Evolutionary conservation across 1,284 basidiomycete species (phyloP), one percentile per base, ranked within the genome.

Genomic region (Ganoderma sinense): DNA sequence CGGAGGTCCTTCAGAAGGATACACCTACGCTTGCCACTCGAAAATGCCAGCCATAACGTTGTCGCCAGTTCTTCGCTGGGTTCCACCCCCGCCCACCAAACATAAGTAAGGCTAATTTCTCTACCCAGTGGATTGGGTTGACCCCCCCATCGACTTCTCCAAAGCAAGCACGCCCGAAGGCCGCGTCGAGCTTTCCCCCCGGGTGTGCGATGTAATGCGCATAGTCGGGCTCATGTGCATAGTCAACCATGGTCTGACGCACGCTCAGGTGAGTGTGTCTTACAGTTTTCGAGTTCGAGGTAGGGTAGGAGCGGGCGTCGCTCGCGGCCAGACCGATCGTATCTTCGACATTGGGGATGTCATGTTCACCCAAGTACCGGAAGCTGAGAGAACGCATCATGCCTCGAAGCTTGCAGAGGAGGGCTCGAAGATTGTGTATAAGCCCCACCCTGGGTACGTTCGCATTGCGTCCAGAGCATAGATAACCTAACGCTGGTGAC

Each of bases 81-180:
- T 78, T 8, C 80, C 80, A 16, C 79, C 82, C 18, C 77, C 79
- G 2, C 65, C 58, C 41, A 83, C 83, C 3, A 72, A 75, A 40
- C 80, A 77, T 55, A 68, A 81, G 13, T 71, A 20, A 20, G 18
- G 43, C 43, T 45, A 45, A n/a, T 45, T n/a, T n/a, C n/a, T n/a
- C n/a, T 26, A 13, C 23, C 4, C 59, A 91, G 90, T 91, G 79
- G 86, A 91, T 51, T 92, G 88, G 82, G 92, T 89, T 0, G 85
- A 92, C 59, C 84, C 93, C 23, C 84, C 88, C 64, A 85, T 94
- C 69, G 91, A 93, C 75, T 78, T 93, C 13, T 82, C 88, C 39
- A 84, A 85, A 62, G 82, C 83, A 39, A 73, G 77, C 8, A 88
- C 82, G 0, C 78, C 80, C 0, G 85, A 87, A 67, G 87, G 84